A percentile compares a stretch with the other conserved stretches of the same genome.
These are phyloP conservation scores for Phylloporus sp. DNA, from an alignment of 768 basidiomycete species.

Conservation along the genomic window DNA sequence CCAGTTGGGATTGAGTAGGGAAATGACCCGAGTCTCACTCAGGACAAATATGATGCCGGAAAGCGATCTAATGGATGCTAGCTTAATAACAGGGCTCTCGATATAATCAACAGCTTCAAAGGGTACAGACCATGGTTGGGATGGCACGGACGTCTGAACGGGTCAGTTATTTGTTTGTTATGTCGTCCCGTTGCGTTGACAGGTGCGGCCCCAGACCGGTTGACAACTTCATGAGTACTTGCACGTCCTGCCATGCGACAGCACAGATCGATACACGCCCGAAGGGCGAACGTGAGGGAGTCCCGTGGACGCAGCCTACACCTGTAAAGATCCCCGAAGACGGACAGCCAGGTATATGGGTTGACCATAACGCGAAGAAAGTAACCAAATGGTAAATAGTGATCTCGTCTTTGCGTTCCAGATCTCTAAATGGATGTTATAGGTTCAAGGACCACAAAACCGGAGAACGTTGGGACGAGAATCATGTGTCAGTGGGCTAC, in stretches of 20 bases:
- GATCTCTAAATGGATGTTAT: neutral
- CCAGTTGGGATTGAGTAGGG: constrained; percentile 4
- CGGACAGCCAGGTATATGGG: neutral
- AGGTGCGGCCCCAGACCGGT: neutral
- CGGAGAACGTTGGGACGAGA: neutral
- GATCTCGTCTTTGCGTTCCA: neutral
- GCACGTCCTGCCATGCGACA: neutral
- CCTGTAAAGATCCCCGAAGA: neutral
- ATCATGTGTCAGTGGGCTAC: neutral
- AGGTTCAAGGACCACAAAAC: neutral
- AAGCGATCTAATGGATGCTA: neutral
- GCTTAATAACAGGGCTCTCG: neutral
- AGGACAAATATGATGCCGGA: neutral
- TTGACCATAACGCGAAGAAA: neutral
- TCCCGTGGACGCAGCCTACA: neutral
- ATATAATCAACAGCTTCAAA: neutral
- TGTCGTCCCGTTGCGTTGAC: neutral
- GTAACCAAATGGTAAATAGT: neutral
- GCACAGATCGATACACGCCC: neutral
- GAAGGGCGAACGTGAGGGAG: neutral
- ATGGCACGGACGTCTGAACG: neutral
- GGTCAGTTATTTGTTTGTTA: neutral
- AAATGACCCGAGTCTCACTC: neutral
- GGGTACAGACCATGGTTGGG: neutral
- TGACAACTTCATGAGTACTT: neutral